These are phyloP conservation scores for Cercophora scortea DNA, from an alignment of 495 filamentous ascomycete species.

Conservation along the genomic window DNA sequence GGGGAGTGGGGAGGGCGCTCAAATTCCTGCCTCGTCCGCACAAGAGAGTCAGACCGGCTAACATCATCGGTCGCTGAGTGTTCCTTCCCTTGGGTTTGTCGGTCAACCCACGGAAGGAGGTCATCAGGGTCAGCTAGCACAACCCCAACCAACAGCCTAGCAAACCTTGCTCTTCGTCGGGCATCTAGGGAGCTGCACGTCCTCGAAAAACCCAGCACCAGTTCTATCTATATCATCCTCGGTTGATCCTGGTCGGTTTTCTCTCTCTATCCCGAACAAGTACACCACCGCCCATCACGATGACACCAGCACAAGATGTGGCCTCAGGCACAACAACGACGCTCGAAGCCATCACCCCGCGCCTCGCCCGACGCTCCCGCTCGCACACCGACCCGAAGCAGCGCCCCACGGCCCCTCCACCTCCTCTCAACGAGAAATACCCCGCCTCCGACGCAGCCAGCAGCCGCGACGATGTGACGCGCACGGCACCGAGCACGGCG, in stretches of 20 bases:
- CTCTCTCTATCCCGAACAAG: too few species aligned
- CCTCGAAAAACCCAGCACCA: too few species aligned
- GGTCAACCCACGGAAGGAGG: too few species aligned
- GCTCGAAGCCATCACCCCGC: neutral
- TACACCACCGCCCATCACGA: neutral
- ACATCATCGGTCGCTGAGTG: neutral
- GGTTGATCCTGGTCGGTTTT: too few species aligned
- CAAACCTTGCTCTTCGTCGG: too few species aligned
- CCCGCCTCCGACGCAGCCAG: neutral
- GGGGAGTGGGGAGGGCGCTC: slow-evolving; percentile 4
- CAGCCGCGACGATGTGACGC: neutral
- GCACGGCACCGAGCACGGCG: neutral
- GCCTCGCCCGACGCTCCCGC: slow-evolving; percentile 1
- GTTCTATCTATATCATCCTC: too few species aligned
- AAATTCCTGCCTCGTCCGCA: slow-evolving; percentile 9
- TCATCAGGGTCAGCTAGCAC: too few species aligned
- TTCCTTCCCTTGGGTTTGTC: neutral
- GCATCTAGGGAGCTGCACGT: too few species aligned
- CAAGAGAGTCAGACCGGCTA: neutral
- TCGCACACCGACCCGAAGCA: slow-evolving; percentile 3
- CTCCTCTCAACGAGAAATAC: neutral
- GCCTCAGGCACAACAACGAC: neutral
- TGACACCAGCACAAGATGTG: neutral
- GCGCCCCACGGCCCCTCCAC: neutral
- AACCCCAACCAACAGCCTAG: too few species aligned